phyloP scores from a whole-genome alignment of 306 rosid genomes.

The Sicyos baderoa region DNA sequence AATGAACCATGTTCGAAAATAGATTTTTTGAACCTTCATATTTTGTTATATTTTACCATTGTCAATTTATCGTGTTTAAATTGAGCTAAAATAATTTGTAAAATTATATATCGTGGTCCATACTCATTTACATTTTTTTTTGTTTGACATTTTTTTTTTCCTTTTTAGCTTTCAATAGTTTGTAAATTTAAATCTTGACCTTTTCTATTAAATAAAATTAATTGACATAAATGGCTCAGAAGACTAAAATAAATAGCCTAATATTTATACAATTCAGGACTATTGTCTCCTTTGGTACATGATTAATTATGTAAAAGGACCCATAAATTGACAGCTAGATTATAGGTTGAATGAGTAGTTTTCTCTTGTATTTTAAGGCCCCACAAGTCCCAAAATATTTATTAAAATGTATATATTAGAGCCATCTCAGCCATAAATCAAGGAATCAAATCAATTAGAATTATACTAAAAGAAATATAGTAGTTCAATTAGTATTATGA shows the following conservation, averaged over 20 bases:
- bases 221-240: neutral
- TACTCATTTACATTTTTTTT: no score
- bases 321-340: slow-evolving; percentile 1
- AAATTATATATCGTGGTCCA: no score
- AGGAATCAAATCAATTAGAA: neutral
- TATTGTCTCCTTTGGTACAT: no score
- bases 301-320: neutral
- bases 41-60: no score
- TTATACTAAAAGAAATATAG: no score
- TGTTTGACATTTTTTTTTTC: no score
- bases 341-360: neutral
- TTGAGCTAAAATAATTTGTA: no score
- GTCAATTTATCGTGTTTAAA: no score
- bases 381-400: neutral
- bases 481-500: no score
- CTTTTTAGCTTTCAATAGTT: neutral
- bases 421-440: slow-evolving; percentile 5
- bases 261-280: no score
- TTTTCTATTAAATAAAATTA: neutral
- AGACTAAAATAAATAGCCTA: neutral
- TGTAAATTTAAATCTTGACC: neutral
- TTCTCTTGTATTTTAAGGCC: neutral
- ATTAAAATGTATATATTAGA: neutral
- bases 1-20: no score
- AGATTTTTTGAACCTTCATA: no score